Evolutionary conservation across 2,329 filamentous ascomycete genomes (phyloP).

Genomic region (Cladosporium austrohemisphaericum): DNA sequence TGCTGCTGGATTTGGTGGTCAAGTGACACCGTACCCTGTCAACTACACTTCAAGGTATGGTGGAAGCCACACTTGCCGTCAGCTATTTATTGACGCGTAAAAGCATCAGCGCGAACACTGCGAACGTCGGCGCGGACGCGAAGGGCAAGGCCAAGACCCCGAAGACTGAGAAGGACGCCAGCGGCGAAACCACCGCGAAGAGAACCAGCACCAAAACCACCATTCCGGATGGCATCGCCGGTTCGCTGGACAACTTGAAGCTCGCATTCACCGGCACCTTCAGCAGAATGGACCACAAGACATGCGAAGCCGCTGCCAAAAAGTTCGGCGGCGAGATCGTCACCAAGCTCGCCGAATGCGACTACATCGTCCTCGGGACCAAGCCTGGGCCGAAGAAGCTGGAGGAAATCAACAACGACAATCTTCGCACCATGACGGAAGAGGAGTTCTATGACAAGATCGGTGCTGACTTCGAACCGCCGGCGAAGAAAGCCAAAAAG

Average conservation of each 20-base stretch:
- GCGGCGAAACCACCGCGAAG: not conserved
- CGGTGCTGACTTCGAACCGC: not conserved
- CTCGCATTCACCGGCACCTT: constrained; percentile 17
- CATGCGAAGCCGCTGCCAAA: constrained; percentile 17
- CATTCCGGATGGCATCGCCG: constrained; percentile 9
- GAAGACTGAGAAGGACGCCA: not conserved
- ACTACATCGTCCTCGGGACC: constrained; percentile 17
- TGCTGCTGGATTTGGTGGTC: not conserved
- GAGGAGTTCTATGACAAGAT: constrained; percentile 19
- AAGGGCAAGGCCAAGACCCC: not conserved
- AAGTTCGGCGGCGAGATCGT: constrained; percentile 15
- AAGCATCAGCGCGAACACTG: not conserved
- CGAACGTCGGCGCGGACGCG: not conserved
- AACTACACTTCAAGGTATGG: no score
- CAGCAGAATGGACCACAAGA: constrained; percentile 16
- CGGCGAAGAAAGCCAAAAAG: constrained; percentile 16
- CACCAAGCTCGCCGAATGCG: constrained; percentile 17
- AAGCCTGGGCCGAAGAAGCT: constrained; percentile 22
- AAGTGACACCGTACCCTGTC: no score
- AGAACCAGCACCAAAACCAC: constrained; percentile 1
- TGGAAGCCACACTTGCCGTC: no score
- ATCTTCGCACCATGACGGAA: constrained; percentile 18
- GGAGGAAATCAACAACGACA: constrained; percentile 20
- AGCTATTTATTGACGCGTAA: no score
- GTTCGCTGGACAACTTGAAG: constrained; percentile 13